Evolutionary conservation across 129 eudicot genomes (phyloP).

Genomic region (Artemisia annua): DNA sequence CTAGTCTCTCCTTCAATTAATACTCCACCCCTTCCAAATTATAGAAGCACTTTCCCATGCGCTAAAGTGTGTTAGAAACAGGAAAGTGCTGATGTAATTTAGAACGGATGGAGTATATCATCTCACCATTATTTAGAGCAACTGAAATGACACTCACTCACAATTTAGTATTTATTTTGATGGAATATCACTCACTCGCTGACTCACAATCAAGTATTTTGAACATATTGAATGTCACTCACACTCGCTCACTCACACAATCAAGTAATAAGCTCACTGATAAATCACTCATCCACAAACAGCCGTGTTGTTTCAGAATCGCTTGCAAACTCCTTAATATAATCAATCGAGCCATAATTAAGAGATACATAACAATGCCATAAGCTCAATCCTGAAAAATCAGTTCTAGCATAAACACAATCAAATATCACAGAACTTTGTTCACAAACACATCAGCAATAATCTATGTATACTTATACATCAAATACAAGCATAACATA

Average conservation of each 20-base stretch:
- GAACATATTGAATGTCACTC: neutral
- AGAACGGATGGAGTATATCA: conserved; percentile 31
- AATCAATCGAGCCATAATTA: conserved; percentile 1
- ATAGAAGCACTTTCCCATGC: conserved; percentile 39
- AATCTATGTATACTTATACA: too few relatives aligned
- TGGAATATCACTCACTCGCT: neutral
- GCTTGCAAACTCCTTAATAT: conserved; percentile 21
- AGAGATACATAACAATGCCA: conserved; percentile 16
- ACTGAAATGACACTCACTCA: conserved; percentile 14
- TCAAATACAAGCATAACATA: too few relatives aligned
- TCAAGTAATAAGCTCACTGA: conserved; percentile 11
- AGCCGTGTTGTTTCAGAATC: conserved; percentile 28
- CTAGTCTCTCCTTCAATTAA: conserved; percentile 16
- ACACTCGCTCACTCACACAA: conserved; percentile 4
- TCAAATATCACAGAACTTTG: neutral
- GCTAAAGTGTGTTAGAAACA: conserved; percentile 15
- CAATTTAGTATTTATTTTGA: neutral
- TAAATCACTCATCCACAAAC: conserved; percentile 11
- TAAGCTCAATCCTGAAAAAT: conserved; percentile 26
- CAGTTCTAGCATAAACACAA: conserved; percentile 25
- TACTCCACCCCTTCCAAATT: conserved; percentile 44
- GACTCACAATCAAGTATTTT: conserved; percentile 8
- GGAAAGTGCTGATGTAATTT: conserved; percentile 44
- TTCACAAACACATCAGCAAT: neutral
- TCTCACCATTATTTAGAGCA: conserved; percentile 21